These are phyloP conservation scores for Elaeagnus macrophylla DNA, from an alignment of 306 rosid species.

Conservation along the genomic window DNA sequence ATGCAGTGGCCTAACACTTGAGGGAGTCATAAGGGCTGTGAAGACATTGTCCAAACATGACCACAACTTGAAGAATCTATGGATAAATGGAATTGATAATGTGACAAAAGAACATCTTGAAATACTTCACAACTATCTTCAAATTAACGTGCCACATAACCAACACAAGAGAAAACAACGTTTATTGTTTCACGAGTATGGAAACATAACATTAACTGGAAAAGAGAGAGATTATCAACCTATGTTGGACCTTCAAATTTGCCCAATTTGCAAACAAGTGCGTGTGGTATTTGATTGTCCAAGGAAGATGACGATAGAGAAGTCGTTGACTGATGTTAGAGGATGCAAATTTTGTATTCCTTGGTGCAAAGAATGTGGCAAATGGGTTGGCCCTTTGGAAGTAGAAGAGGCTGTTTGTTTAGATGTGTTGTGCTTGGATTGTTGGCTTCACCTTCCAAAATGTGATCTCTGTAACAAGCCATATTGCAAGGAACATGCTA, in stretches of 20 bases:
- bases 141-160: slow-evolving; percentile 16
- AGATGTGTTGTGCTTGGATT: slow-evolving; percentile 44
- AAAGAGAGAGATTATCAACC: slow-evolving; percentile 12
- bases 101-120: slow-evolving; percentile 48
- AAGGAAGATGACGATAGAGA: slow-evolving; percentile 24
- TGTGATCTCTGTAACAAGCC: slow-evolving; percentile 76
- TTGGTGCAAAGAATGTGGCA: slow-evolving; percentile 76
- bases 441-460: slow-evolving; percentile 75
- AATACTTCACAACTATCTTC: slow-evolving; percentile 28
- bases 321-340: slow-evolving; percentile 25
- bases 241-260: slow-evolving; percentile 45
- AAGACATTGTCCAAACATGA: slow-evolving; percentile 40
- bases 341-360: slow-evolving; percentile 61
- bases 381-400: slow-evolving; percentile 31
- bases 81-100: slow-evolving; percentile 59
- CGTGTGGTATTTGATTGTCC: slow-evolving; percentile 61
- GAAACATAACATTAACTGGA: slow-evolving; percentile 4
- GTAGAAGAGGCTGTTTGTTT: slow-evolving; percentile 51
- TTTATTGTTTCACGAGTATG: slow-evolving; percentile 26
- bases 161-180: slow-evolving; percentile 25
- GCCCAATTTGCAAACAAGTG: slow-evolving; percentile 54
- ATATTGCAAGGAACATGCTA: slow-evolving; percentile 51
- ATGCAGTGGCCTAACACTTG: slow-evolving; percentile 70
- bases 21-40: slow-evolving; percentile 54
- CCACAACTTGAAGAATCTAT: slow-evolving; percentile 36